A percentile compares a stretch with the other conserved stretches of the same genome.
Evolutionary conservation across 108 stramenopile species (phyloP).

Genomic region (Fistulifera pelliculosa): DNA sequence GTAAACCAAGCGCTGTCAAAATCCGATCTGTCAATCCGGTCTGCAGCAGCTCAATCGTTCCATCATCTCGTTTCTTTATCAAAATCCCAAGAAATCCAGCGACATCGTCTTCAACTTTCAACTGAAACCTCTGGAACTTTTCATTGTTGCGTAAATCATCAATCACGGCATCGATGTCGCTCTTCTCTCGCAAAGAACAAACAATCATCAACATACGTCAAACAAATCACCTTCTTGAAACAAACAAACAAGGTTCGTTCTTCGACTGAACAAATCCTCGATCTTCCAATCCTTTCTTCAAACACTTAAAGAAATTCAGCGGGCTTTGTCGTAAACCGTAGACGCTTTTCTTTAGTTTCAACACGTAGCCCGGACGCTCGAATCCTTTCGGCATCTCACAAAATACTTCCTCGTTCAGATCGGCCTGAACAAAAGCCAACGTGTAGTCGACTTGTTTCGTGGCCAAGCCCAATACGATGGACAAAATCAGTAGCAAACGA

Average conservation of each 20-base stretch:
- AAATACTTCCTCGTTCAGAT: slow-evolving; percentile 12
- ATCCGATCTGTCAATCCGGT: slow-evolving; percentile 23
- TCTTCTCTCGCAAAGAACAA: slow-evolving; percentile 14
- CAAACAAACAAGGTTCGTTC: slow-evolving; percentile 44
- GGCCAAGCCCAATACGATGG: slow-evolving; percentile 10
- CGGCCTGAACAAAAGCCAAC: slow-evolving; percentile 38
- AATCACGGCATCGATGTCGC: neutral
- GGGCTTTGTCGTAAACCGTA: slow-evolving; percentile 24
- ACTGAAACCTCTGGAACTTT: neutral
- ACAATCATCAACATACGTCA: slow-evolving; percentile 39
- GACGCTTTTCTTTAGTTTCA: slow-evolving; percentile 16
- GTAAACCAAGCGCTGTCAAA: slow-evolving; percentile 20
- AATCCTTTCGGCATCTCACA: slow-evolving; percentile 32
- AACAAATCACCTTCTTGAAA: slow-evolving; percentile 22
- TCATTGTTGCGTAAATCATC: neutral
- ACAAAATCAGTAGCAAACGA: slow-evolving; percentile 17
- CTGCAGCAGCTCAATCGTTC: slow-evolving; percentile 25
- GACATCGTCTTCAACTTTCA: neutral
- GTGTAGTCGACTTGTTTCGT: slow-evolving; percentile 35
- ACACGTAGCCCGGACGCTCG: slow-evolving; percentile 9
- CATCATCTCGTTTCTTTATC: neutral
- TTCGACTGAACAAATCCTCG: slow-evolving; percentile 7
- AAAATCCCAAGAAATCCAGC: neutral
- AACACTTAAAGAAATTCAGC: slow-evolving; percentile 19
- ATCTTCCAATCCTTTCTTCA: slow-evolving; percentile 4